Evolutionary conservation across 148 eudicot species (phyloP), one percentile per base, ranked within the genome.

Genomic region (Vaccinium myrtillus): DNA sequence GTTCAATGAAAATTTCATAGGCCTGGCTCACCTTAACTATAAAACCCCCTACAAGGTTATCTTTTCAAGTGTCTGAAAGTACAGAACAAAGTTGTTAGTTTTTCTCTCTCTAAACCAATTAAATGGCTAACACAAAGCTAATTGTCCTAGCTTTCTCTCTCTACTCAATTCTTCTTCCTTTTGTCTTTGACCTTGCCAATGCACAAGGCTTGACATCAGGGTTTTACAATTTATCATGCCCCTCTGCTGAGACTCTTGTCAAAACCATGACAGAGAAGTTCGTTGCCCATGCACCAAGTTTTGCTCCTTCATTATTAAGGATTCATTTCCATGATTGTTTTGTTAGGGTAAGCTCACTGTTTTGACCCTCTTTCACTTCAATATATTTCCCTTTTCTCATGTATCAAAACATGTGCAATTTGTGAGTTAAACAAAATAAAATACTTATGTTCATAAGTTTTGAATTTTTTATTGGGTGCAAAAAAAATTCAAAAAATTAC

Each of bases 241-340:
- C 82, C 50, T 59, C 51, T 21, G 82, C 71, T 1, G 82, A 80
- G 53, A 5, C 9, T 11, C 21, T 80, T 27, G 82, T 80, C 70
- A 59, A 59, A 80, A 13, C n/a, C 3, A 39, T 21, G 12, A 80
- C 82, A 5, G 14, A 36, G 19, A 36, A 4, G 23, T 56, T 16
- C 10, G 43, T 80, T 80, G 39, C 50, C 8, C n/a, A 30, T 51
- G 82, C 70, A 61, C 82, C 82, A 36, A 80, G 51, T 59, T 71
- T 80, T 56, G 82, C 82, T 10, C 70, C 82, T 32, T 48, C 83
- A 13, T 81, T 81, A 56, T 63, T 81, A 16, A 81, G 83, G 25
- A n/a, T 81, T 74, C 83, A 81, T 46, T 81, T 81, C 55, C 83
- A 65, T 63, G 83, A 81, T 63, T 81, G 83, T 5, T 81, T 81